phyloP scores from a whole-genome alignment of 2,329 filamentous ascomycete genomes.

The Scedosporium aurantiacum region DNA sequence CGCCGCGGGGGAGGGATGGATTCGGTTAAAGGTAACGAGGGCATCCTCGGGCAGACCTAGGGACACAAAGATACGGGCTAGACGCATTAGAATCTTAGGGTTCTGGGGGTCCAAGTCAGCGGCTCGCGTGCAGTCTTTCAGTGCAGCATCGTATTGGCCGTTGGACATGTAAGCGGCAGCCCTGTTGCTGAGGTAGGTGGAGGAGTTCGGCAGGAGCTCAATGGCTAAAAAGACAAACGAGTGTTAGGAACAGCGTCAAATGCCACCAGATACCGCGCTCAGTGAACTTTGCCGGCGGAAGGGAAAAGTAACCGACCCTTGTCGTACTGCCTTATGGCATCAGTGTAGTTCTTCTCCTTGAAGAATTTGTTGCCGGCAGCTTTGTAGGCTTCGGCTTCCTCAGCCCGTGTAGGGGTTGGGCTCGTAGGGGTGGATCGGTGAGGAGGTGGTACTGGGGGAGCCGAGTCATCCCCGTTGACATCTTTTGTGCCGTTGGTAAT shows the following conservation, averaged over 20 bases:
- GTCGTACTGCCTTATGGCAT: conserved; percentile 85
- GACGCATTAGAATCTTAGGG: conserved; percentile 74
- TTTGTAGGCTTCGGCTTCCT: conserved; percentile 88
- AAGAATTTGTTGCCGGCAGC: conserved; percentile 91
- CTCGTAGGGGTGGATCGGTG: conserved; percentile 55
- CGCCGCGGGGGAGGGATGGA: conserved; percentile 66
- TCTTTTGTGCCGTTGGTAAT: conserved; percentile 34
- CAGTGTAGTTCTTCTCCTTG: conserved; percentile 82
- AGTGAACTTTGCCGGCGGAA: background rate
- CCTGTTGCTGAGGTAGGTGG: conserved; percentile 89
- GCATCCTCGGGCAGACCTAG: conserved; percentile 82
- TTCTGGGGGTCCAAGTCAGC: conserved; percentile 77
- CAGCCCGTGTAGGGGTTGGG: conserved; percentile 41
- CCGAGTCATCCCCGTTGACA: conserved; percentile 25
- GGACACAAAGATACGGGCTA: conserved; percentile 82
- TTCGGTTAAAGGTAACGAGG: conserved; percentile 67
- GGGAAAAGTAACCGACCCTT: conserved; percentile 54
- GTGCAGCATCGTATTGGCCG: conserved; percentile 63
- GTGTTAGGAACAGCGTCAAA: conserved; percentile 9
- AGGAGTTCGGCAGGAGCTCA: conserved; percentile 70
- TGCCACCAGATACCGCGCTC: background rate
- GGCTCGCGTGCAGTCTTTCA: conserved; percentile 78
- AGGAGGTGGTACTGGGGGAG: conserved; percentile 54
- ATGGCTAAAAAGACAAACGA: conserved; percentile 54
- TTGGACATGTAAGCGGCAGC: conserved; percentile 90